A percentile compares a stretch with the other conserved stretches of the same genome.
phyloP scores from a whole-genome alignment of 306 rosid genomes.

The Mimosa bimucronata region DNA sequence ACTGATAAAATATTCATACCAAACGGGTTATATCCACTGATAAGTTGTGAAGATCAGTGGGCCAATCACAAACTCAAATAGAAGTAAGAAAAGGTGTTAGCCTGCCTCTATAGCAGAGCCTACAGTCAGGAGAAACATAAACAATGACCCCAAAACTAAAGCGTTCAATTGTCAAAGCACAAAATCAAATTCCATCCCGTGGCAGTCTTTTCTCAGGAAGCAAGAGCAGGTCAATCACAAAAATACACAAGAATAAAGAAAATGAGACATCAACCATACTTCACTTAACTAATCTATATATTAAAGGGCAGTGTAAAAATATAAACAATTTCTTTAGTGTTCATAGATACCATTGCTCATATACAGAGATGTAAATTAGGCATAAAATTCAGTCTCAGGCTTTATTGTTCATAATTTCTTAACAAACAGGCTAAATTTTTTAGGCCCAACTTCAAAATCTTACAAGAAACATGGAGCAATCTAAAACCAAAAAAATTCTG shows the following conservation, averaged over 20 bases:
- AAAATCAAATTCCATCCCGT: no score
- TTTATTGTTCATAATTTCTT: not conserved
- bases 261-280: not conserved
- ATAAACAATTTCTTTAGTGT: not conserved
- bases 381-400: not conserved
- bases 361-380: slow-evolving; percentile 5
- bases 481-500: slow-evolving; percentile 28
- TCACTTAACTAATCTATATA: not conserved
- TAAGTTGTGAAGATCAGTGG: no score
- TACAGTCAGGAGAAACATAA: not conserved
- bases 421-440: not conserved
- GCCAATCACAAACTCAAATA: not conserved
- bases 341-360: not conserved
- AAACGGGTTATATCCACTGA: no score
- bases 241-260: not conserved
- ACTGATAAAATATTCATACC: no score
- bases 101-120: not conserved
- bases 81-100: no score
- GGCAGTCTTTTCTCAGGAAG: not conserved
- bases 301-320: not conserved
- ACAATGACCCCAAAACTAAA: not conserved
- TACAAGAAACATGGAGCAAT: not conserved
- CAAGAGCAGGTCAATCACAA: not conserved
- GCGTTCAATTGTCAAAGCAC: not conserved
- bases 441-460: slow-evolving; percentile 2